Conservation (phyloP, 2,329 filamentous ascomycete species). For the Helotiales sp. region DNA sequence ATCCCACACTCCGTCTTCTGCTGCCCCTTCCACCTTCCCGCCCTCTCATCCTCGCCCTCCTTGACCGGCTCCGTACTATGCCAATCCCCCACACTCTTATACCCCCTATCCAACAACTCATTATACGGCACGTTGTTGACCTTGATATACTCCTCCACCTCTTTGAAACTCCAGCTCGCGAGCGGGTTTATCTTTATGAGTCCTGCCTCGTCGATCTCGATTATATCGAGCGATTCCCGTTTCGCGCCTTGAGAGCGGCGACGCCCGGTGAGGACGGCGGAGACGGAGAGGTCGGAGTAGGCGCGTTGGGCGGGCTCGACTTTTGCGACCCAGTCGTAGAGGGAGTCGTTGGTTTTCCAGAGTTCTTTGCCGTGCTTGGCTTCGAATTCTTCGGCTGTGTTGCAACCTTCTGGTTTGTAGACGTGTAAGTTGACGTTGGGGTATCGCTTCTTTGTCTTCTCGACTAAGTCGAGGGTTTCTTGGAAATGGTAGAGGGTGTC, state of each 20-base stretch:
- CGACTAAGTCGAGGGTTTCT: conserved; percentile 73
- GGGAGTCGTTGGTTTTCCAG: conserved; percentile 82
- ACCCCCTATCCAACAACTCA: conserved; percentile 84
- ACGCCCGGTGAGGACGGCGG: conserved; percentile 89
- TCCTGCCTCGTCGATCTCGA: conserved; percentile 85
- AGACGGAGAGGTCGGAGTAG: conserved; percentile 82
- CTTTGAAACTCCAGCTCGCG: conserved; percentile 88
- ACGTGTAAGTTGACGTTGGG: conserved; percentile 79
- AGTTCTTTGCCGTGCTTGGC: conserved; percentile 77
- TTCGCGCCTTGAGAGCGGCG: conserved; percentile 90
- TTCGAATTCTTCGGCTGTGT: conserved; percentile 76
- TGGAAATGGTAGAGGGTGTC: conserved; percentile 82
- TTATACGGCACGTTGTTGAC: conserved; percentile 93
- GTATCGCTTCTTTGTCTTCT: conserved; percentile 75
- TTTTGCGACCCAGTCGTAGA: conserved; percentile 97
- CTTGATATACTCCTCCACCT: conserved; percentile 85
- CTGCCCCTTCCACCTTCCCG: conserved; percentile 95
- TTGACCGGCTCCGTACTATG: conserved; percentile 91
- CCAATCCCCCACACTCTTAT: conserved; percentile 98
- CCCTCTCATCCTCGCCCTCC: conserved; percentile 91
- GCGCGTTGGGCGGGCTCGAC: conserved; percentile 94
- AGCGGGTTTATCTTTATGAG: conserved; percentile 98
- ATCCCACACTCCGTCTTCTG: conserved; percentile 97
- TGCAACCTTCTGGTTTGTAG: conserved; percentile 80
- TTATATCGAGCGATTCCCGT: conserved; percentile 83